Base-by-base conservation (phyloP, 441 rosid species). In the Pelargonium fulgidum region DNA sequence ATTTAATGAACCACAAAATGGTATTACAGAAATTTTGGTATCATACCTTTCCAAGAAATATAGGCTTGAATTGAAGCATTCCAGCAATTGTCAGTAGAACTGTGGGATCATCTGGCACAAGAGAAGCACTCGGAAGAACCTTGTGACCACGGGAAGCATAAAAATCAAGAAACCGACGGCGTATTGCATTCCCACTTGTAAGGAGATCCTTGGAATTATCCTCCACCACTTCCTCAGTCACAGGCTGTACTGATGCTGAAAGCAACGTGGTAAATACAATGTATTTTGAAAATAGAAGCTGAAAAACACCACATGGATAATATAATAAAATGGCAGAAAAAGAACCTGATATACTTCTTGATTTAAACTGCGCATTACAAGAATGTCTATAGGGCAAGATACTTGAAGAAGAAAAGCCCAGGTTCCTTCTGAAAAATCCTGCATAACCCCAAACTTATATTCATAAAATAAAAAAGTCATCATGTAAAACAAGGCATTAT, bases 31-130 rank as follows among this genome's bases (percentile, higher is more conserved):
- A 56, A 58, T 42, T 50, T 36, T 65, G 29, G 3, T 13, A 9
- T 0, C 56, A 61, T 79, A 84, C 97, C 94, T 86, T 85, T 67
- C 97, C 98, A 33, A 93, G 97, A 73, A 91, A 93, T 75, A 93
- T 76, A 59, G 96, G 97, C 82, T 91, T 93, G 75, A 93, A 93
- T 72, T 89, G 98, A 80, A 93, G 94, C 98, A 93, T 93, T 73
- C 98, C 98, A 22, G 98, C 98, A 59, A 93, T 93, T 29, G 96
- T 93, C 74, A 93, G 78, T 67, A 93, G 82, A 75, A 93, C 98
- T 1, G 98, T 90, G 47, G 97, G 97, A 64, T 93, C 98, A 77
- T 91, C 94, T 39, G 97, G 97, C 66, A 91, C 97, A 66, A 93
- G 98, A 64, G 98, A 91, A 65, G 98, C 50, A 72, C 98, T 88